Evolutionary conservation across 192 early-diverging fungal genomes (phyloP).

Genomic region (Spinellus fusiger): DNA sequence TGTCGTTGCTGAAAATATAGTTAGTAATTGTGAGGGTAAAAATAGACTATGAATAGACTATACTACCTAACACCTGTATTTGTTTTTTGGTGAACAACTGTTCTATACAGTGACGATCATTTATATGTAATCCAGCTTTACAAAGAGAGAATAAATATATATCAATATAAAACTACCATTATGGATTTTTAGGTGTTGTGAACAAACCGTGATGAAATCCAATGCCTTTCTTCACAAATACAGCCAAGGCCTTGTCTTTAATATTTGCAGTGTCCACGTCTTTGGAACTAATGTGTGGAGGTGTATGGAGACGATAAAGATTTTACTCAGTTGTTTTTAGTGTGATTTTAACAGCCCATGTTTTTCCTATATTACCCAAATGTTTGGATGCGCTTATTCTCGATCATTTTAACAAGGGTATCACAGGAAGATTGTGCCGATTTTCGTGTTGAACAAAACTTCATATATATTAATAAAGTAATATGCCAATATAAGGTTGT

Average conservation of each 20-base stretch:
- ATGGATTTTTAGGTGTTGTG: not conserved
- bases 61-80: slow-evolving; percentile 48
- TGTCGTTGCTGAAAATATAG: slow-evolving; percentile 48
- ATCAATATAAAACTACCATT: not conserved
- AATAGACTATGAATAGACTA: not conserved
- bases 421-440: slow-evolving; percentile 33
- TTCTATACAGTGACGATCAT: slow-evolving; percentile 49
- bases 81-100: slow-evolving; percentile 40
- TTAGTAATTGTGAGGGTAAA: not conserved
- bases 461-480: not conserved
- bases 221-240: slow-evolving; percentile 46
- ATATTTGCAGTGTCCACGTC: not conserved
- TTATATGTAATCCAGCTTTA: slow-evolving; percentile 29
- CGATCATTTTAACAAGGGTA: slow-evolving; percentile 23
- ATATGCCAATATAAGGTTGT: not conserved
- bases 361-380: too few relatives aligned
- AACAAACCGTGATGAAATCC: slow-evolving; percentile 60
- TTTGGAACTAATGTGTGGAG: not conserved
- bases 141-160: not conserved
- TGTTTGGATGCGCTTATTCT: not conserved
- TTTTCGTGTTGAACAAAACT: slow-evolving; percentile 37
- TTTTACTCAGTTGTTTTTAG: too few relatives aligned
- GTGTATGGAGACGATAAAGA: too few relatives aligned
- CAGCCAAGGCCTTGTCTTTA: slow-evolving; percentile 24
- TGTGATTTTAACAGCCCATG: too few relatives aligned